Percentiles rank a stretch among this genome's conserved stretches.
These are phyloP conservation scores for Tricholoma matsutake DNA, from an alignment of 768 basidiomycete genomes.

Conservation along the genomic window DNA sequence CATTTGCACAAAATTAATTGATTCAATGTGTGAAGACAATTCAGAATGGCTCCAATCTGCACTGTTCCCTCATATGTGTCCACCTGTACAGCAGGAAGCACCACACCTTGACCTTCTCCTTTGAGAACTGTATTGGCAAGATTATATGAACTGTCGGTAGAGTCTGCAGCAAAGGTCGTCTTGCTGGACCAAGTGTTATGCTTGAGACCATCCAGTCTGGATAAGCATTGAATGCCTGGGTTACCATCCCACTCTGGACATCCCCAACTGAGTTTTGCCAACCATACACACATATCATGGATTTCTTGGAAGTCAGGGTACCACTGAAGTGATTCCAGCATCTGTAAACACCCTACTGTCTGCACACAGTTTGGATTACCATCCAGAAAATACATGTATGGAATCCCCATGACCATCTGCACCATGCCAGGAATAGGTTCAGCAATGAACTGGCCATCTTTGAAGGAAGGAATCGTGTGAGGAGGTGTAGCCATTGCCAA, in stretches of 20 bases:
- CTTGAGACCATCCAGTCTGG: background rate
- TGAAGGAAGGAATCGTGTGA: background rate
- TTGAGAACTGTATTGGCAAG: background rate
- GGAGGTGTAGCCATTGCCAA: background rate
- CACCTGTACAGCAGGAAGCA: background rate
- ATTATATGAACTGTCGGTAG: background rate
- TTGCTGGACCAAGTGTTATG: background rate
- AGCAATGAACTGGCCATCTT: background rate
- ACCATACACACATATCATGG: no score
- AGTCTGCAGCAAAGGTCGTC: background rate
- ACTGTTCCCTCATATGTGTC: background rate
- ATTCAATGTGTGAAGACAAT: background rate
- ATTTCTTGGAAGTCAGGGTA: no score
- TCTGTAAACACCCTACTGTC: background rate
- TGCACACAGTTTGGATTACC: background rate
- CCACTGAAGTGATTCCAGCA: no score
- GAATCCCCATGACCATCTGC: background rate
- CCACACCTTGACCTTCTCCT: background rate
- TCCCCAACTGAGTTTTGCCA: background rate
- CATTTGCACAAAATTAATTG: background rate
- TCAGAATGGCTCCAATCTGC: background rate
- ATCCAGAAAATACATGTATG: background rate
- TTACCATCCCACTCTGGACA: background rate
- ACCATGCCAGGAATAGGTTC: background rate
- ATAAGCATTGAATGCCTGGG: background rate